These are phyloP conservation scores for Aspergillus spinulosporus DNA, from an alignment of 2,329 filamentous ascomycete genomes.

Conservation along the genomic window DNA sequence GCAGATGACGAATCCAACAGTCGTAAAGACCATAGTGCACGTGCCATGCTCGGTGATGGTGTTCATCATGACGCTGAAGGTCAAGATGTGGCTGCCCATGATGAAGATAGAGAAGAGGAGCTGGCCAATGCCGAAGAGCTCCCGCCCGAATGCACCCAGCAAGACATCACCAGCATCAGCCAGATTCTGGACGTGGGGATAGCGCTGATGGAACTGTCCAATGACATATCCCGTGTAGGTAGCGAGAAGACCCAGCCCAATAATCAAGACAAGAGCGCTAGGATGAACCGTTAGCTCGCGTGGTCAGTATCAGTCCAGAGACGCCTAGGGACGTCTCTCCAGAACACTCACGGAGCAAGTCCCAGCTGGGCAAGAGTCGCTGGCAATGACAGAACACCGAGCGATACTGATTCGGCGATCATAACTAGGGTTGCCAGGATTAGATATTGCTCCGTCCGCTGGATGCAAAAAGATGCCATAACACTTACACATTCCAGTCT, in stretches of 20 bases:
- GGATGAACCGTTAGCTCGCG: neutral
- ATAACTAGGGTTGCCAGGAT: constrained; percentile 41
- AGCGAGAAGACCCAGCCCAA: constrained; percentile 53
- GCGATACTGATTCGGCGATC: constrained; percentile 57
- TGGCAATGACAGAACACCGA: constrained; percentile 57
- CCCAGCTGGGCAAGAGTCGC: constrained; percentile 52
- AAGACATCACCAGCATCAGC: constrained; percentile 65
- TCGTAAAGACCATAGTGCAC: constrained; percentile 62
- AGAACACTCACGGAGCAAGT: constrained; percentile 45
- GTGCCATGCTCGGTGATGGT: constrained; percentile 59
- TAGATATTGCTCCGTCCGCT: neutral
- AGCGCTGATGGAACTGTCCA: constrained; percentile 56
- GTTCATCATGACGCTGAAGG: constrained; percentile 66
- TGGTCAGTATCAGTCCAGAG: neutral
- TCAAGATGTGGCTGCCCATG: constrained; percentile 66
- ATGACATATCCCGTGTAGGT: constrained; percentile 60
- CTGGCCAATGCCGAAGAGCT: constrained; percentile 62
- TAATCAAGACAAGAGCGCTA: constrained; percentile 43
- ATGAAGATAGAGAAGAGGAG: constrained; percentile 64
- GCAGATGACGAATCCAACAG: constrained; percentile 41
- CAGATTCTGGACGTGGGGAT: constrained; percentile 63
- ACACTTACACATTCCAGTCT: constrained; percentile 39
- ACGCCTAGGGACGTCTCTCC: too few species aligned
- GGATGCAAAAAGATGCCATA: neutral
- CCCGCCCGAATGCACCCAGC: constrained; percentile 59